A percentile compares a stretch with the other conserved stretches of the same genome.
Conservation (phyloP, 805 yeast genomes). For the Blastobotrys chiropterorum region DNA sequence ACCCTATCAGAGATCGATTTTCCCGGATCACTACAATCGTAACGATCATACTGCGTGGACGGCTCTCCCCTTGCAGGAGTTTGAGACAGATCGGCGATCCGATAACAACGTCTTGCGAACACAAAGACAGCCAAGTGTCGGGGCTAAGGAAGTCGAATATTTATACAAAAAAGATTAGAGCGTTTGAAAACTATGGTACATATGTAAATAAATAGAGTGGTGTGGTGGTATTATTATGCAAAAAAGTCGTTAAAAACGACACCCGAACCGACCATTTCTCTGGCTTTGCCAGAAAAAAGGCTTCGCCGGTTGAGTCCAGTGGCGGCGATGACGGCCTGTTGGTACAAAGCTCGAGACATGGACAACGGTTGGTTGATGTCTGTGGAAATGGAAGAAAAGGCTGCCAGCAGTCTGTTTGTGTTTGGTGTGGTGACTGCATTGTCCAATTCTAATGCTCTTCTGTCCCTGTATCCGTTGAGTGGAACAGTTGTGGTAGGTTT, state of each 20-base stretch:
- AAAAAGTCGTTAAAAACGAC: neutral
- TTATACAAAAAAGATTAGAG: too few species aligned
- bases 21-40: too few species aligned
- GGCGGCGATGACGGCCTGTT: conserved; percentile 22
- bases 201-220: neutral
- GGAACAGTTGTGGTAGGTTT: conserved; percentile 12
- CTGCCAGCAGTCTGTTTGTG: conserved; percentile 21
- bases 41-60: too few species aligned
- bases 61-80: neutral
- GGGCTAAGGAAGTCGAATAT: too few species aligned
- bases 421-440: conserved; percentile 7
- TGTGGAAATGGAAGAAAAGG: conserved; percentile 9
- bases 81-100: neutral
- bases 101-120: neutral
- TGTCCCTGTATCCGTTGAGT: conserved; percentile 21
- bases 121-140: too few species aligned
- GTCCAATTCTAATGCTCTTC: neutral
- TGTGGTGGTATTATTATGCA: neutral
- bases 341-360: conserved; percentile 17
- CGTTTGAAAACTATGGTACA: neutral
- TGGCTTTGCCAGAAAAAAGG: conserved; percentile 27
- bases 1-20: too few species aligned
- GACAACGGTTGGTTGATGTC: conserved; percentile 3
- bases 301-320: conserved; percentile 25
- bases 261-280: conserved; percentile 23